These are phyloP conservation scores for Ceratobasidium sp. DNA, from an alignment of 1,284 basidiomycete genomes.

Conservation along the genomic window DNA sequence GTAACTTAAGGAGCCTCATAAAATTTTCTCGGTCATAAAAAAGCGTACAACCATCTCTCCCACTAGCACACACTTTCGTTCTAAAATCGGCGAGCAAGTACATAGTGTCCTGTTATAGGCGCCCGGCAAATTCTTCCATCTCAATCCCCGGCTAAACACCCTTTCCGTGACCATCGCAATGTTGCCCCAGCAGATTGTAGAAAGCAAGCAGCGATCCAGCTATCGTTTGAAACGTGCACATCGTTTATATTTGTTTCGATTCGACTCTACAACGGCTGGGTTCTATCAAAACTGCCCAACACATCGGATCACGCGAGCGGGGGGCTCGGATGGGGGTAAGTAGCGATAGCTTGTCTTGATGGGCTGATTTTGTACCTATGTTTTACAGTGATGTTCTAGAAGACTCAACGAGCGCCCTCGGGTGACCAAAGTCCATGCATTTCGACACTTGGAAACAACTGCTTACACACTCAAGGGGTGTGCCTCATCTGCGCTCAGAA, in stretches of 20 bases:
- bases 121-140: too few relatives aligned
- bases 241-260: background rate
- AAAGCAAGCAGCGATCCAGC: background rate
- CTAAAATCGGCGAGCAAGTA: too few relatives aligned
- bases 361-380: background rate
- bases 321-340: too few relatives aligned
- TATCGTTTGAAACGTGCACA: background rate
- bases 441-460: slow-evolving; percentile 3
- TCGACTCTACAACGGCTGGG: too few relatives aligned
- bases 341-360: too few relatives aligned
- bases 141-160: too few relatives aligned
- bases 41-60: too few relatives aligned
- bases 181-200: background rate
- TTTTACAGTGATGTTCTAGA: background rate
- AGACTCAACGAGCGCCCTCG: too few relatives aligned
- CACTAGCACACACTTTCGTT: too few relatives aligned
- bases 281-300: background rate
- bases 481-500: background rate
- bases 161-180: background rate
- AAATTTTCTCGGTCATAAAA: too few relatives aligned
- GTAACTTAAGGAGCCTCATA: too few relatives aligned
- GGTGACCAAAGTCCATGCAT: slow-evolving; percentile 1
- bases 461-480: background rate
- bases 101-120: too few relatives aligned
- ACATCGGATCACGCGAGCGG: background rate